Base-by-base conservation (phyloP, 495 filamentous ascomycete species). In the Aspergillus bridgeri region DNA sequence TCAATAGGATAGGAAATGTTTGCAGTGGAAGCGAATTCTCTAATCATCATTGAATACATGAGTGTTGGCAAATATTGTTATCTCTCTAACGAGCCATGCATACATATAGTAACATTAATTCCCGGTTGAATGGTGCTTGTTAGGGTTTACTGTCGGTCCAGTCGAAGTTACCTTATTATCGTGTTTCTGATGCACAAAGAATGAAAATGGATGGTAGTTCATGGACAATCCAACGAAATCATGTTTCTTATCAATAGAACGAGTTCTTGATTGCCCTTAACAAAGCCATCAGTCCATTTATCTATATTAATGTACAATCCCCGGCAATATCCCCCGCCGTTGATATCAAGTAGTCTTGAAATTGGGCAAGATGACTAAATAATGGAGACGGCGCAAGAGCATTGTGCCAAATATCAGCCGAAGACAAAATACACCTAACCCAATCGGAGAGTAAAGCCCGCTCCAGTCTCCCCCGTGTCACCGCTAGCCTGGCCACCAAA, bases 401-500 rank as follows among this genome's bases (percentile, higher is more conserved):
- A 15, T 15, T 13, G 9, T 11, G 6, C 27, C 27, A 7, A 9
- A 29, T 29, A 6, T 29, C 6, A 7, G 11, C 27, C 27, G 27
- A 46, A 46, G 13, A 8, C n/a, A 18, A 25, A 48, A 17, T 2
- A 3, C 33, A 38, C 51, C 64, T 66, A 77, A 24, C 78, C 87
- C 72, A 96, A 79, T 60, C 89, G 84, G 62, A 97, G 74, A 42
- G 81, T 78, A 75, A 97, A 96, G 11, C 92, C 92, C 15, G 85
- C 92, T 0, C 92, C 92, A 61, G 86, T 82, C 69, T 94, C 89
- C 60, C 84, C 85, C 20, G 86, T 63, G 59, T 81, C 90, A 59
- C 86, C 79, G 21, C 84, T 84, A 2, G 83, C 15, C 42, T 61
- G 79, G 65, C 92, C 90, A 51, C 89, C 88, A 69, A 88, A 90